Evolutionary conservation across 1,139 yeast species (phyloP).

Genomic region (Yamadazyma mexicana): DNA sequence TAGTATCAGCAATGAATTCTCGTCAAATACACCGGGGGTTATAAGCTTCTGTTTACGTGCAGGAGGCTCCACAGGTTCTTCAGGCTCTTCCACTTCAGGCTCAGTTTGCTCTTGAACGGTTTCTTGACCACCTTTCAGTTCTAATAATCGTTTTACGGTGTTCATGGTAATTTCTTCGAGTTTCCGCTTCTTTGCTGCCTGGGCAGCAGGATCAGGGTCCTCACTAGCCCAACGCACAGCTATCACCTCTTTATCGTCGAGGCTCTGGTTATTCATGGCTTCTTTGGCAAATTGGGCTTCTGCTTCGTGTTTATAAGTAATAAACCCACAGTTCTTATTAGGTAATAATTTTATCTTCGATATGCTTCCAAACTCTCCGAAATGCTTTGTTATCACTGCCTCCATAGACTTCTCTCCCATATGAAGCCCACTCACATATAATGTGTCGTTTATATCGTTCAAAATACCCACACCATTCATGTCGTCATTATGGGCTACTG

Average conservation of each 20-base stretch:
- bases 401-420: slow-evolving; percentile 27
- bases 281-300: slow-evolving; percentile 94
- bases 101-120: too few relatives aligned
- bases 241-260: slow-evolving; percentile 63
- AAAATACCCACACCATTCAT: slow-evolving; percentile 96
- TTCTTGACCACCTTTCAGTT: slow-evolving; percentile 1
- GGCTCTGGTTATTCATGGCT: slow-evolving; percentile 82
- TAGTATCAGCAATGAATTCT: slow-evolving; percentile 11
- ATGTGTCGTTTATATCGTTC: slow-evolving; percentile 62
- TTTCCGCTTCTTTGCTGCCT: slow-evolving; percentile 46
- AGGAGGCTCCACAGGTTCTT: slow-evolving; percentile 2
- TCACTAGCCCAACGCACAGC: slow-evolving; percentile 87
- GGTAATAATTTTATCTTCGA: slow-evolving; percentile 64
- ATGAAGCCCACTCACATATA: slow-evolving; percentile 73
- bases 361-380: slow-evolving; percentile 78
- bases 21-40: slow-evolving; percentile 9
- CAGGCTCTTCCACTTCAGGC: slow-evolving; percentile 12
- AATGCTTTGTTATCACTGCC: slow-evolving; percentile 42
- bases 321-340: slow-evolving; percentile 73
- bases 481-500: slow-evolving; percentile 81
- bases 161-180: slow-evolving; percentile 36
- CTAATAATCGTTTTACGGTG: slow-evolving; percentile 32
- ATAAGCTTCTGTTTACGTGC: not conserved
- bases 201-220: slow-evolving; percentile 78
- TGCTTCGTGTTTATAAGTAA: slow-evolving; percentile 64